Base-by-base conservation (phyloP, 2,329 filamentous ascomycete species). In the Verticillium klebahnii region DNA sequence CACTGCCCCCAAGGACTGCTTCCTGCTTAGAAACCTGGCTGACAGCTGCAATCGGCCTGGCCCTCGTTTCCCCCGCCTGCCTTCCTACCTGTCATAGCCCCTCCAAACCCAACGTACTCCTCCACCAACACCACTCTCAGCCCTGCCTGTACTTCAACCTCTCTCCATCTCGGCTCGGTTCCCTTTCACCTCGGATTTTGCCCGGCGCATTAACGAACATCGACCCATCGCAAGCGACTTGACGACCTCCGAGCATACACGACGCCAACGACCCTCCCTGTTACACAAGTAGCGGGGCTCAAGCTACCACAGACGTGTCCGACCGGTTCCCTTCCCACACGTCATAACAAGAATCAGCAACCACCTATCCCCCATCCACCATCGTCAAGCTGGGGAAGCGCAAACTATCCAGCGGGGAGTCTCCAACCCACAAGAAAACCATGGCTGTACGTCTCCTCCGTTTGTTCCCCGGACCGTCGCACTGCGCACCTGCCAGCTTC, bases 301-400 rank as follows among this genome's bases (percentile, higher is more conserved):
- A 75, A 70, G 72, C 77, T 69, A 70, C 72, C 29, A 40, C 59
- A 34, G 45, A 37, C 58, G 50, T 58, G 19, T 25, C 45, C 45
- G 19, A 52, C 45, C n/a, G 45, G 45, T 9, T 52, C 45, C 45
- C 45, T 59, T 60, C 70, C 74, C 61, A 56, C 58, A 64, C 63
- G 56, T 62, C 64, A 62, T 60, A 61, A 40, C 59, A 55, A 37
- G 50, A 34, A 32, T 25, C 54, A 34, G 23, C 31, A 56, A 56
- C n/a, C 54, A n/a, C 45, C 63, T 60, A 40, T 60, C 50, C 54
- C 29, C 31, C 29, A 58, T 23, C 29, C 29, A 57, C 52, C 55
- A 45, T 69, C 70, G 78, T 74, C 80, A 84, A 85, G 76, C 82
- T 84, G 84, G 85, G 84, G 82, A 89, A 89, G 80, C 85, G 86